Evolutionary conservation across 768 basidiomycete species (phyloP), one percentile per base, ranked within the genome.

Genomic region (Tephrocybe rancida): DNA sequence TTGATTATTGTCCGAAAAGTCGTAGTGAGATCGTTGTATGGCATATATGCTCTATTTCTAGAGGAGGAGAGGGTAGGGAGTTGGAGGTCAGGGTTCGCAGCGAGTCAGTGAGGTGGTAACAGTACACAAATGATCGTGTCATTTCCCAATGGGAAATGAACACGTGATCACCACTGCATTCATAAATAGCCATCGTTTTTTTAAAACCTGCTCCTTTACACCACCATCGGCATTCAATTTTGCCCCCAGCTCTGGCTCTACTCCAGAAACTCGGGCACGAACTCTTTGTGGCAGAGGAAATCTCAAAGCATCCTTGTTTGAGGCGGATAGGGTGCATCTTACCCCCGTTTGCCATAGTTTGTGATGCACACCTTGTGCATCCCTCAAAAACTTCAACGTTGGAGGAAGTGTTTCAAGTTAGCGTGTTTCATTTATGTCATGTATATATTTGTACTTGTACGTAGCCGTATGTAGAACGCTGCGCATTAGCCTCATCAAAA

Each of bases 281-380:
- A 26, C n/a, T 29, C 22, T 39, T 52, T 44, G 62, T 64, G 59
- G 67, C 70, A 72, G 70, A 61, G 70, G 60, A 70, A 48, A 25
- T 25, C 65, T 42, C 30, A 26, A 48, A 51, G 53, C 45, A 76
- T 86, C 84, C 80, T 82, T 70, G 87, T 90, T 89, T 90, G 88
- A 90, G 85, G 88, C 70, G 70, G 73, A 76, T 75, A 71, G 80
- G 76, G 82, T 74, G 35, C 41, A 44, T 61, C 49, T 55, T 25
- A 79, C 80, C 81, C 76, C 72, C 71, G 71, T 75, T 75, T 80
- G 84, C 84, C 83, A 89, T 89, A 87, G 79, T 69, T 64, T 67
- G 64, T 56, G 70, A 71, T 66, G 59, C 50, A 75, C 68, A 72
- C 55, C 32, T 44, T 29, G 6, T 45, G 22, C 2, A 26, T 21